A percentile compares a stretch with the other conserved stretches of the same genome.
phyloP scores from a whole-genome alignment of 2,329 filamentous ascomycete species.

The Hawksworthiomyces lignivorus region DNA sequence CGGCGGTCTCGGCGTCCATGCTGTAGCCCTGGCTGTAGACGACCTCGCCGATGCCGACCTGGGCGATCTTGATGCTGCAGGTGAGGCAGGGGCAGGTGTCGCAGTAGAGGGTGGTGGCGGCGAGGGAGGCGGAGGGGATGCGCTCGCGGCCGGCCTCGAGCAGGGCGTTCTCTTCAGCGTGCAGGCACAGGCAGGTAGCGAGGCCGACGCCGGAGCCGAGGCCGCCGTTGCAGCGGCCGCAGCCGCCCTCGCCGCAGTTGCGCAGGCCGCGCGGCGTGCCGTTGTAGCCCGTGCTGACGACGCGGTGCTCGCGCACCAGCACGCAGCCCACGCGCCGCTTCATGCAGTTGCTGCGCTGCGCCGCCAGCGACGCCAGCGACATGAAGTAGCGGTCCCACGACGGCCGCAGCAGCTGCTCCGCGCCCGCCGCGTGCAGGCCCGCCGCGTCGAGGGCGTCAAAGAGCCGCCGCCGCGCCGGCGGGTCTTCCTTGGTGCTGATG shows the following conservation, averaged over 20 bases:
- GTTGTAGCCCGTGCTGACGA: conserved; percentile 95
- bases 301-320: conserved; percentile 74
- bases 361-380: conserved; percentile 86
- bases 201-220: conserved; percentile 63
- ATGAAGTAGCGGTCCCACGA: conserved; percentile 98
- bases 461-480: conserved; percentile 58
- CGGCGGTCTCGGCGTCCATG: conserved; percentile 80
- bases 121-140: conserved; percentile 48
- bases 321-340: conserved; percentile 94
- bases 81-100: conserved; percentile 96
- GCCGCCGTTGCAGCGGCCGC: conserved; percentile 74
- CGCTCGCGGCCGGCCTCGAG: conserved; percentile 89
- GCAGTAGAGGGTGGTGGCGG: conserved; percentile 80
- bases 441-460: conserved; percentile 65
- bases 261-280: conserved; percentile 83
- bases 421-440: conserved; percentile 62
- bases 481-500: too few relatives aligned
- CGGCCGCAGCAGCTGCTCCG: conserved; percentile 63
- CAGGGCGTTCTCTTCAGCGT: conserved; percentile 95
- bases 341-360: conserved; percentile 94
- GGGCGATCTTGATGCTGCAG: conserved; percentile 96
- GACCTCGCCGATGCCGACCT: conserved; percentile 92
- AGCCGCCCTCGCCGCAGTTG: conserved; percentile 92
- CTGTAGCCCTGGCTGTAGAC: conserved; percentile 92
- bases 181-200: conserved; percentile 88